phyloP scores from a whole-genome alignment of 192 early-diverging fungal genomes.

The Linnemannia hyalina region DNA sequence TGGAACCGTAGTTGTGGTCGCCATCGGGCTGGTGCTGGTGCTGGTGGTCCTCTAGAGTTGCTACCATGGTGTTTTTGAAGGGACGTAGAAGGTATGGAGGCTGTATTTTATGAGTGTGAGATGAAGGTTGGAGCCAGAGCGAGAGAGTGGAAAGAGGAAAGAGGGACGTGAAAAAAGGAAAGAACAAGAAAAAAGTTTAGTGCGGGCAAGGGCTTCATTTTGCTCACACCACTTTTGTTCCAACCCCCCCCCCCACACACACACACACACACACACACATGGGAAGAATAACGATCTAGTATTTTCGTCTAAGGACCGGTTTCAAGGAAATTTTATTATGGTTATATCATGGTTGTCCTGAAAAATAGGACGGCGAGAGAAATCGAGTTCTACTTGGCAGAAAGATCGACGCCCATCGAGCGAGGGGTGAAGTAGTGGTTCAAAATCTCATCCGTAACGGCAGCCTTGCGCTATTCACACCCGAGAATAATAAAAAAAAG shows the following conservation, averaged over 20 bases:
- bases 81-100: not conserved
- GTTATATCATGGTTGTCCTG: not conserved
- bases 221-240: no score
- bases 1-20: not conserved
- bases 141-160: no score
- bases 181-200: no score
- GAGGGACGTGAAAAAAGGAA: no score
- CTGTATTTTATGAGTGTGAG: no score
- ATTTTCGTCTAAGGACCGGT: not conserved
- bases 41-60: not conserved
- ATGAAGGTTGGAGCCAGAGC: no score
- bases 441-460: conserved; percentile 74
- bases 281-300: no score
- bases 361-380: not conserved
- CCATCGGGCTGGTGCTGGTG: not conserved
- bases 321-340: not conserved
- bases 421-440: conserved; percentile 73
- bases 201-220: no score
- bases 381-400: conserved; percentile 32
- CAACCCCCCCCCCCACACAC: no score
- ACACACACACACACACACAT: no score
- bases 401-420: conserved; percentile 35
- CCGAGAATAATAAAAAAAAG: not conserved
- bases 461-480: conserved; percentile 59
- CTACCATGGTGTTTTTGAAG: not conserved